These are phyloP conservation scores for Aphanomyces invadans DNA, from an alignment of 352 stramenopile species.

Conservation along the genomic window DNA sequence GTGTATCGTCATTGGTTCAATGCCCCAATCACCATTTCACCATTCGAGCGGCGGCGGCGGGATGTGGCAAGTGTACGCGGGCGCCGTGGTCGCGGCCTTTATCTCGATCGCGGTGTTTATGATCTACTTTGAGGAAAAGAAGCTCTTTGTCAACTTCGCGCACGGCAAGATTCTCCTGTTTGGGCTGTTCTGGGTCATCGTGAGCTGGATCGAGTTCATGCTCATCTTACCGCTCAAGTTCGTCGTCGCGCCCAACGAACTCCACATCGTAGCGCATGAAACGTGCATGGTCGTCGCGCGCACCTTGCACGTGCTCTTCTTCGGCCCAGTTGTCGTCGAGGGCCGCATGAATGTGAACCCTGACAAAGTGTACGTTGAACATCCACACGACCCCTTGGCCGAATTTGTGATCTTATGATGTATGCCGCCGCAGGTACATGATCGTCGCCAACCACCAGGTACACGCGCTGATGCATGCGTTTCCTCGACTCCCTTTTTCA, in stretches of 20 bases:
- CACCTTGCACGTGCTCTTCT: neutral
- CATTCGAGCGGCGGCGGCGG: neutral
- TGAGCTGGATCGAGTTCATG: neutral
- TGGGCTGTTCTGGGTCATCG: neutral
- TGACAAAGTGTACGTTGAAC: neutral
- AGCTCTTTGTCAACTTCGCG: neutral
- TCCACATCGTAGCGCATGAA: neutral
- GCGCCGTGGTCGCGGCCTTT: neutral
- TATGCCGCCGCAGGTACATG: neutral
- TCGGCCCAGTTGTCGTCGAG: slow-evolving; percentile 1
- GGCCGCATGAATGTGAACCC: neutral
- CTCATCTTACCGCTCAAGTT: neutral
- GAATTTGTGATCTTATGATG: no score
- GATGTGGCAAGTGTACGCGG: neutral
- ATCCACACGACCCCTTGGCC: neutral
- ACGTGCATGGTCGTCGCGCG: neutral
- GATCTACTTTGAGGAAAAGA: slow-evolving; percentile 11
- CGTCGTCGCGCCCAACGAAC: neutral
- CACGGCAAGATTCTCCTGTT: slow-evolving; percentile 1
- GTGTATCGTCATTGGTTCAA: neutral
- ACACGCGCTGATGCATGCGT: neutral
- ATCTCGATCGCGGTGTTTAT: neutral
- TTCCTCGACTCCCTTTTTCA: neutral
- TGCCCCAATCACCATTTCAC: neutral
- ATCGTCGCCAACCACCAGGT: slow-evolving; percentile 22